Percentiles rank a stretch among this genome's conserved stretches.
phyloP scores from a whole-genome alignment of 164 flowering plant genomes.

The Echeveria elegans region DNA sequence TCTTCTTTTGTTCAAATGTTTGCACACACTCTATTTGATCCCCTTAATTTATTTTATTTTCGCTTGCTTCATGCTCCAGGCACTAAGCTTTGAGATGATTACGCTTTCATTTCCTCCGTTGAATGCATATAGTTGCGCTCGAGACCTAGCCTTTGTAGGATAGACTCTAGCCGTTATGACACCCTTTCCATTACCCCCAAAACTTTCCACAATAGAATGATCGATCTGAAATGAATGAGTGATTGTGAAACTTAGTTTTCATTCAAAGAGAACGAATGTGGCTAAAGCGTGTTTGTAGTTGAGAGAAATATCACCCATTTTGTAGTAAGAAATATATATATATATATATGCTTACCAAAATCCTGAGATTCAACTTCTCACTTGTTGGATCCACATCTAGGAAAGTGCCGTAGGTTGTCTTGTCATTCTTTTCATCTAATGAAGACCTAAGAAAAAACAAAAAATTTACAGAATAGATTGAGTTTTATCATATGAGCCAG shows the following conservation, averaged over 20 bases:
- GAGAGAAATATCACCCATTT: background rate
- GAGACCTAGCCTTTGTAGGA: conserved; percentile 23
- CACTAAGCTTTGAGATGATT: conserved; percentile 20
- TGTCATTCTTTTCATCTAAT: conserved; percentile 20
- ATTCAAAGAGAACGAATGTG: background rate
- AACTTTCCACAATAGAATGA: conserved; percentile 49
- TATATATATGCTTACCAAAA: conserved; percentile 30
- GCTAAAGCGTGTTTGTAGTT: too few relatives aligned
- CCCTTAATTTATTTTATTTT: conserved; percentile 2
- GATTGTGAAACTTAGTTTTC: conserved; percentile 1
- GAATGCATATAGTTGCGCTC: conserved; percentile 27
- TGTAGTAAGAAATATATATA: background rate
- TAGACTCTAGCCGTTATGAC: conserved; percentile 53
- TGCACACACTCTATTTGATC: too few relatives aligned
- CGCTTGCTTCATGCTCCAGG: conserved; percentile 40
- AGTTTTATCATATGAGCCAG: background rate
- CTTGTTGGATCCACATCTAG: conserved; percentile 25
- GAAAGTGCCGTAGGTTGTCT: conserved; percentile 42
- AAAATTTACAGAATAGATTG: too few relatives aligned
- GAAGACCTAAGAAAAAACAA: conserved; percentile 40
- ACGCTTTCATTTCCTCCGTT: conserved; percentile 30
- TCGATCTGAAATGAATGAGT: conserved; percentile 31
- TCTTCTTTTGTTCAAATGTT: too few relatives aligned
- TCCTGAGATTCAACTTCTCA: conserved; percentile 31
- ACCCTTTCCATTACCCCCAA: conserved; percentile 36